Conservation (phyloP, 1,284 basidiomycete genomes). For the Pisolithus thermaeus region DNA sequence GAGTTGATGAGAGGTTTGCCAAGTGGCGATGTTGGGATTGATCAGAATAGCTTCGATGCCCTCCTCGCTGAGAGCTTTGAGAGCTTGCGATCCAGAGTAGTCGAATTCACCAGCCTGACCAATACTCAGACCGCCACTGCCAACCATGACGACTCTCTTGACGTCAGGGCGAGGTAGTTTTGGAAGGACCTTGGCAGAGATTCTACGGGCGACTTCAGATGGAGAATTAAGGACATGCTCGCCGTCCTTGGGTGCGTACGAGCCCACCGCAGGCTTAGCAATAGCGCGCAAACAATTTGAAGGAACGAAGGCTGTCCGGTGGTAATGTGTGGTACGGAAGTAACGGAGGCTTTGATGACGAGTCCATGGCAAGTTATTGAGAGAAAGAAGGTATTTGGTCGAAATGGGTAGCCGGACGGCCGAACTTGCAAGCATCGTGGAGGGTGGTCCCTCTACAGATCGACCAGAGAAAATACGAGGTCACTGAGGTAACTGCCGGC, state of each 20-base stretch:
- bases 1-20: slow-evolving; percentile 95
- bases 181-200: slow-evolving; percentile 88
- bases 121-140: slow-evolving; percentile 93
- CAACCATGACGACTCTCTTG: slow-evolving; percentile 94
- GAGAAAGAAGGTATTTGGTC: slow-evolving; percentile 6
- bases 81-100: slow-evolving; percentile 97
- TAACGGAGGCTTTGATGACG: slow-evolving; percentile 20
- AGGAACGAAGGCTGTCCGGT: slow-evolving; percentile 26
- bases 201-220: slow-evolving; percentile 85
- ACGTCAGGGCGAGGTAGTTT: slow-evolving; percentile 85
- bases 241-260: slow-evolving; percentile 61
- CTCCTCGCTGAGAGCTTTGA: slow-evolving; percentile 96
- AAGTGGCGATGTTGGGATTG: slow-evolving; percentile 97
- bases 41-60: slow-evolving; percentile 94
- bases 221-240: slow-evolving; percentile 87
- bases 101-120: slow-evolving; percentile 99
- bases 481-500: slow-evolving; percentile 71
- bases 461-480: slow-evolving; percentile 74
- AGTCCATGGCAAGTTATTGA: slow-evolving; percentile 10
- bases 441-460: slow-evolving; percentile 35
- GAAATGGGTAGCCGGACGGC: slow-evolving; percentile 13
- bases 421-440: slow-evolving; percentile 9
- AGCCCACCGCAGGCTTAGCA: slow-evolving; percentile 75
- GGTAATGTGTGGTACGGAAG: slow-evolving; percentile 30
- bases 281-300: slow-evolving; percentile 53